phyloP scores from a whole-genome alignment of 495 filamentous ascomycete species.

The Amorphotheca resinae region DNA sequence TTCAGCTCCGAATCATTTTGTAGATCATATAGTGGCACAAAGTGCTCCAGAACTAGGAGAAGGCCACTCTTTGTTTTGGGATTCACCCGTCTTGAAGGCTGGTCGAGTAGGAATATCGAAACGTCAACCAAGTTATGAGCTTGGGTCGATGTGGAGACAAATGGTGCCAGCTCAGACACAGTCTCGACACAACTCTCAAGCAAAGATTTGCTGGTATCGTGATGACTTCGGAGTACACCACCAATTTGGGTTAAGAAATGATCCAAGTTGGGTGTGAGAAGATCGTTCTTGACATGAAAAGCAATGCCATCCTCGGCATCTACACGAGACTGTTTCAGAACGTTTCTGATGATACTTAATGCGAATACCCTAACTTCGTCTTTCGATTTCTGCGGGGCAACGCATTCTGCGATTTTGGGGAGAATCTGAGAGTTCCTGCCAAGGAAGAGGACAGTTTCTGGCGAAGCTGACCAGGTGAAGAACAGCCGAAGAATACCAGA shows the following conservation, averaged over 20 bases:
- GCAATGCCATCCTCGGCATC: conserved; percentile 34
- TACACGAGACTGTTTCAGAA: conserved; percentile 32
- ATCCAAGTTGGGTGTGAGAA: conserved; percentile 61
- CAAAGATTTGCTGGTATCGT: conserved; percentile 51
- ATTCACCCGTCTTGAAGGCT: conserved; percentile 68
- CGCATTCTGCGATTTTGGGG: conserved; percentile 53
- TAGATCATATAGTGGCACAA: conserved; percentile 50
- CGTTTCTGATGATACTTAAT: conserved; percentile 55
- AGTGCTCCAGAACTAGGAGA: conserved; percentile 59
- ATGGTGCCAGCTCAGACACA: conserved; percentile 60
- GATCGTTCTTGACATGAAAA: conserved; percentile 44
- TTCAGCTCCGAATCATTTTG: conserved; percentile 44
- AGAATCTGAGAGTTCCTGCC: conserved; percentile 51
- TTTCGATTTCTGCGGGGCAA: conserved; percentile 63
- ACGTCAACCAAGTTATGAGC: conserved; percentile 63
- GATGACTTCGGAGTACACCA: conserved; percentile 44
- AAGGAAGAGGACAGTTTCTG: conserved; percentile 55
- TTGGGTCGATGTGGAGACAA: conserved; percentile 55
- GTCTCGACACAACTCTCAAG: conserved; percentile 67
- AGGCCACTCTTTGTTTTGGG: conserved; percentile 74
- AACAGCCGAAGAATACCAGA: conserved; percentile 75
- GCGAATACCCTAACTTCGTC: conserved; percentile 81
- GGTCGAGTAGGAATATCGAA: conserved; percentile 65
- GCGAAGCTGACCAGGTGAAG: conserved; percentile 60
- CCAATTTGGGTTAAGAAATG: conserved; percentile 52